A percentile compares a stretch with the other conserved stretches of the same genome.
Conservation (phyloP, 2,329 filamentous ascomycete species). For the Diaporthe citriasiana region DNA sequence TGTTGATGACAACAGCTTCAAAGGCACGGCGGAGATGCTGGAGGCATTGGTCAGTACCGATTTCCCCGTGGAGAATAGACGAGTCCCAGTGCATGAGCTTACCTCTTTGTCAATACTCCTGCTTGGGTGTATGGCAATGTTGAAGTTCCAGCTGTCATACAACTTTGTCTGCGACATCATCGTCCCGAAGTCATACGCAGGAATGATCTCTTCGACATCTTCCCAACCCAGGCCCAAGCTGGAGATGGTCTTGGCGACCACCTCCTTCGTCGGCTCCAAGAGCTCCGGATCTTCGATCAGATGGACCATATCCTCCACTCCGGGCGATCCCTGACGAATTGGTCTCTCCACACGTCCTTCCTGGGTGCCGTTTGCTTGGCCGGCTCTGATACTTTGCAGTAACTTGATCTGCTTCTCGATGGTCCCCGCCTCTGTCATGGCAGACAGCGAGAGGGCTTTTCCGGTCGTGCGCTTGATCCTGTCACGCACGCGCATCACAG, state of each 20-base stretch:
- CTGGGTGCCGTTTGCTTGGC: background rate
- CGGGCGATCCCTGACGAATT: slow-evolving; percentile 33
- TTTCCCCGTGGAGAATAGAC: background rate
- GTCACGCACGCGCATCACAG: slow-evolving; percentile 34
- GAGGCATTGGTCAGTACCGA: background rate
- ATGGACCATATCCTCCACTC: slow-evolving; percentile 41
- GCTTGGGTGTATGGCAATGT: slow-evolving; percentile 28
- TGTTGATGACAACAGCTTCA: slow-evolving; percentile 34
- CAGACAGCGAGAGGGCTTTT: slow-evolving; percentile 19
- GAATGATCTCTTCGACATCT: slow-evolving; percentile 39
- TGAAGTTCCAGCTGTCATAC: slow-evolving; percentile 39
- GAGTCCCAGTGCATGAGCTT: background rate
- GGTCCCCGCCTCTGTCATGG: slow-evolving; percentile 37
- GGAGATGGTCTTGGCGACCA: slow-evolving; percentile 32
- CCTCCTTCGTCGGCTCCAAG: slow-evolving; percentile 32
- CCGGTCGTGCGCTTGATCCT: slow-evolving; percentile 33
- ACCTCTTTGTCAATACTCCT: slow-evolving; percentile 16
- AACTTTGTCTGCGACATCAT: slow-evolving; percentile 32
- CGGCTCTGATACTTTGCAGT: slow-evolving; percentile 28
- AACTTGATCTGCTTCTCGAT: slow-evolving; percentile 42
- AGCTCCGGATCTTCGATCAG: slow-evolving; percentile 33
- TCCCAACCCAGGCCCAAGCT: slow-evolving; percentile 33
- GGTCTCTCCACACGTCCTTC: slow-evolving; percentile 12
- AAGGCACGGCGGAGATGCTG: slow-evolving; percentile 38
- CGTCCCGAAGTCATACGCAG: slow-evolving; percentile 34